Conservation (phyloP, 2,329 filamentous ascomycete species). For the Colletotrichum graminicola region DNA sequence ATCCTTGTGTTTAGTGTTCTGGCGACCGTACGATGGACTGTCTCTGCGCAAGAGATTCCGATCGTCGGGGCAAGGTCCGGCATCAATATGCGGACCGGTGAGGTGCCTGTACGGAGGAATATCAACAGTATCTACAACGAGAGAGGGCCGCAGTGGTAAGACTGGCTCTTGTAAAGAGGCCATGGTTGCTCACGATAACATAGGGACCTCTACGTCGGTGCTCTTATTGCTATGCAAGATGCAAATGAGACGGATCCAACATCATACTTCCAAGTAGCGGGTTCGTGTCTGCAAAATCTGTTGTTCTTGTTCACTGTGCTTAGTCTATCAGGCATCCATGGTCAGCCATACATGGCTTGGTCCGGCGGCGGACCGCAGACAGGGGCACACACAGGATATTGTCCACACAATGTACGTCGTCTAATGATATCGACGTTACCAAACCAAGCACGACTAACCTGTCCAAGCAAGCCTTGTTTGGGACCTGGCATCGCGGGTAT, state of each 20-base stretch:
- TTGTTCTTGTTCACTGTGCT: background rate
- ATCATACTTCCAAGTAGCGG: slow-evolving; percentile 73
- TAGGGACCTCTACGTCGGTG: slow-evolving; percentile 68
- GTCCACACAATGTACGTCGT: slow-evolving; percentile 42
- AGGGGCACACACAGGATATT: slow-evolving; percentile 37
- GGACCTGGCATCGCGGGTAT: slow-evolving; percentile 44
- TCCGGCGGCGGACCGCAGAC: slow-evolving; percentile 40
- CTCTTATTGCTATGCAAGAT: slow-evolving; percentile 66
- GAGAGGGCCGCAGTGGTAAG: slow-evolving; percentile 60
- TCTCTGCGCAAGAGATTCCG: slow-evolving; percentile 38
- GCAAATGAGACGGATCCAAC: slow-evolving; percentile 60
- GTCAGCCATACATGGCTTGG: slow-evolving; percentile 70
- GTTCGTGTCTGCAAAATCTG: slow-evolving; percentile 51
- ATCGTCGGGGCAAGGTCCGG: slow-evolving; percentile 55
- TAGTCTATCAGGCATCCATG: slow-evolving; percentile 67
- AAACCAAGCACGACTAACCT: slow-evolving; percentile 52
- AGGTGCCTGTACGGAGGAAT: slow-evolving; percentile 59
- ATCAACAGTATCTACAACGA: slow-evolving; percentile 60
- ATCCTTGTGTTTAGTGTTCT: slow-evolving; percentile 15
- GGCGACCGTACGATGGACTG: slow-evolving; percentile 4
- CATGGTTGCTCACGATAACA: background rate
- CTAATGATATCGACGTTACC: background rate
- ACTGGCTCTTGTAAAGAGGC: slow-evolving; percentile 48
- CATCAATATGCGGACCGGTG: slow-evolving; percentile 53
- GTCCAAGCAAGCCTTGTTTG: slow-evolving; percentile 52